These are phyloP conservation scores for Ulmus americana DNA, from an alignment of 331 rosid species.

Conservation along the genomic window DNA sequence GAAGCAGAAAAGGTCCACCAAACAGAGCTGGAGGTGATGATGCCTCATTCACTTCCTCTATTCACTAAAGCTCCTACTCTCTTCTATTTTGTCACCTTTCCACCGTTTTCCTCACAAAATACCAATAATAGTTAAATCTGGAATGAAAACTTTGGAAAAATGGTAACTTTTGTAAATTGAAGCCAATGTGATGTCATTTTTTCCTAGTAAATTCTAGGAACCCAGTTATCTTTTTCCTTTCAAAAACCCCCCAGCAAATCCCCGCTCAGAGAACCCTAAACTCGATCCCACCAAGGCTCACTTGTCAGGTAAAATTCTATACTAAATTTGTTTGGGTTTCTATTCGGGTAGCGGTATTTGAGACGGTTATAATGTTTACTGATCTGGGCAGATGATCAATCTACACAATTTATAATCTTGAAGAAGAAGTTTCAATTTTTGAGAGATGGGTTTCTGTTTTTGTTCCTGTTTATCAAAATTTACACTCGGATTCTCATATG, in stretches of 20 bases:
- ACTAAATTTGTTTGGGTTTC: constrained; percentile 1
- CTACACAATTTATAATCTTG: not conserved
- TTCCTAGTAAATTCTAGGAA: not conserved
- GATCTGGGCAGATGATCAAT: constrained; percentile 16
- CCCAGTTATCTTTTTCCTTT: not conserved
- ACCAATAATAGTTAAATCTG: too few relatives aligned
- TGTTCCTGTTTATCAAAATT: not conserved
- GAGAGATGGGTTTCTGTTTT: not conserved
- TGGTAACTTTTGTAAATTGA: not conserved
- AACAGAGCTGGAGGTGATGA: too few relatives aligned
- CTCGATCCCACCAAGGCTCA: constrained; percentile 1
- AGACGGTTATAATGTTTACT: constrained; percentile 1
- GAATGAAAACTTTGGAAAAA: not conserved
- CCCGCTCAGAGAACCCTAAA: constrained; percentile 16
- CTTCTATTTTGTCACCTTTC: not conserved
- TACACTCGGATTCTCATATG: not conserved
- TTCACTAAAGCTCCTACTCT: not conserved
- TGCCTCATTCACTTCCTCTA: too few relatives aligned
- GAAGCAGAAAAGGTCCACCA: too few relatives aligned
- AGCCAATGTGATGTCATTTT: not conserved
- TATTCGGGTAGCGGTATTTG: not conserved
- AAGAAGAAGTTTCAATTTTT: not conserved
- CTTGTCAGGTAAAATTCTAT: constrained; percentile 22
- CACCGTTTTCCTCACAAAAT: not conserved
- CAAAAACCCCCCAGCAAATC: not conserved